Percentiles rank a stretch among this genome's conserved stretches.
phyloP scores from a whole-genome alignment of 768 basidiomycete genomes.

The Kockovaella imperatae region DNA sequence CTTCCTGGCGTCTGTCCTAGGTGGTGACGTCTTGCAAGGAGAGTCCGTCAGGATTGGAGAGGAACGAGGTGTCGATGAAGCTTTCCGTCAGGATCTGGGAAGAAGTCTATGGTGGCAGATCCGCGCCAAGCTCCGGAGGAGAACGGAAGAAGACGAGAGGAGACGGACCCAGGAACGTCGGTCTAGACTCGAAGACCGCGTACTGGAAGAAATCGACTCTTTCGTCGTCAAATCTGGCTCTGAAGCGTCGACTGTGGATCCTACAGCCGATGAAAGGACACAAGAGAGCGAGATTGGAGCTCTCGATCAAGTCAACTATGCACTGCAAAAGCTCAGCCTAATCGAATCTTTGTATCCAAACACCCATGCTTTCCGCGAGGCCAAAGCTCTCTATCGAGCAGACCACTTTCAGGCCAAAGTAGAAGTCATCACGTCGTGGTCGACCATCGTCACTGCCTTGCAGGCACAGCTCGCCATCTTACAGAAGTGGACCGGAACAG shows the following conservation, averaged over 20 bases:
- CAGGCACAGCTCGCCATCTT: slow-evolving; percentile 70
- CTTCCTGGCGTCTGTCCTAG: slow-evolving; percentile 85
- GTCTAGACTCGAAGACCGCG: slow-evolving; percentile 66
- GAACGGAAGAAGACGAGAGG: slow-evolving; percentile 73
- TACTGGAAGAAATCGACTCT: slow-evolving; percentile 71
- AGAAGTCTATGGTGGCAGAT: slow-evolving; percentile 73
- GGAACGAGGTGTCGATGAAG: slow-evolving; percentile 58
- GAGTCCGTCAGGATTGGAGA: slow-evolving; percentile 89
- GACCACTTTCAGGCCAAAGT: slow-evolving; percentile 67
- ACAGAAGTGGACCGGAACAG: slow-evolving; percentile 88
- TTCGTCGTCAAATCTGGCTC: slow-evolving; percentile 54
- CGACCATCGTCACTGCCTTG: slow-evolving; percentile 75
- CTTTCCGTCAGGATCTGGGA: slow-evolving; percentile 38
- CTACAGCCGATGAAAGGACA: slow-evolving; percentile 37
- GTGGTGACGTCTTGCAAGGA: slow-evolving; percentile 86
- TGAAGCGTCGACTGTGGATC: slow-evolving; percentile 9
- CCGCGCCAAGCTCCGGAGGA: slow-evolving; percentile 72
- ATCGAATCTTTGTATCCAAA: slow-evolving; percentile 82
- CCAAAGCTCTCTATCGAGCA: slow-evolving; percentile 65
- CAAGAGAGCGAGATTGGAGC: slow-evolving; percentile 34
- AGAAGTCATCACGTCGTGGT: slow-evolving; percentile 87
- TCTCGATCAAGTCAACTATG: slow-evolving; percentile 40
- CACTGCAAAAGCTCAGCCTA: slow-evolving; percentile 68
- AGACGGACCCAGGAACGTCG: slow-evolving; percentile 74
- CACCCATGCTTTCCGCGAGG: slow-evolving; percentile 66